A percentile compares a stretch with the other conserved stretches of the same genome.
Conservation (phyloP, 441 rosid species). For the Croton setiger region DNA sequence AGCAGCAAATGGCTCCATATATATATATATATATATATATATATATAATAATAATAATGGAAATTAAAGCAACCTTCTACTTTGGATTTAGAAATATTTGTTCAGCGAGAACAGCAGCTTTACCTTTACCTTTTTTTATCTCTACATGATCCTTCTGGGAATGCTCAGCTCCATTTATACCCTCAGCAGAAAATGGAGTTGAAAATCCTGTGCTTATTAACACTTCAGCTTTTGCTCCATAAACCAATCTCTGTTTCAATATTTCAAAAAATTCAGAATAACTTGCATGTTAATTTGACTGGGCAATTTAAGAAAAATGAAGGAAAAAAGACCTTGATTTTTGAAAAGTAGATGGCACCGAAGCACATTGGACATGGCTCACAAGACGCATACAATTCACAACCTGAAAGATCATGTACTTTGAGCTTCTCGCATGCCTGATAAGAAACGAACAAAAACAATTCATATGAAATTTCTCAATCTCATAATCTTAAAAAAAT, state of each 20-base stretch:
- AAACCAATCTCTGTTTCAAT: conserved; percentile 57
- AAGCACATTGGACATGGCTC: conserved; percentile 99
- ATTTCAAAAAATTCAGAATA: background rate
- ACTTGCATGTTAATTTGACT: too few species aligned
- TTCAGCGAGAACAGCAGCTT: conserved; percentile 68
- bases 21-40: too few species aligned
- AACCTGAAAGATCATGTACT: conserved; percentile 75
- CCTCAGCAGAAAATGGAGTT: conserved; percentile 39
- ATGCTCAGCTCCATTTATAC: conserved; percentile 54
- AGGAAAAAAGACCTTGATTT: conserved; percentile 53
- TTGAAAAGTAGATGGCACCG: conserved; percentile 88
- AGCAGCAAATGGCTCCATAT: too few species aligned
- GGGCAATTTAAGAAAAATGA: too few species aligned
- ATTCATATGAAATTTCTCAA: too few species aligned
- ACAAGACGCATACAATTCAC: conserved; percentile 88
- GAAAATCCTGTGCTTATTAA: conserved; percentile 65
- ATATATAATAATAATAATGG: too few species aligned
- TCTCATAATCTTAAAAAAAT: too few species aligned
- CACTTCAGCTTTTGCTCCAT: conserved; percentile 83
- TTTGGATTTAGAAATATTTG: conserved; percentile 74
- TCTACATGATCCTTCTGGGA: conserved; percentile 34
- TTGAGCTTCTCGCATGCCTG: conserved; percentile 94
- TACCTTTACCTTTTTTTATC: conserved; percentile 73
- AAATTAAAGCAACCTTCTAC: conserved; percentile 13
- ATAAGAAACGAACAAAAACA: too few species aligned